These are phyloP conservation scores for Backusella australiensis DNA, from an alignment of 192 early-diverging fungal species.

Conservation along the genomic window DNA sequence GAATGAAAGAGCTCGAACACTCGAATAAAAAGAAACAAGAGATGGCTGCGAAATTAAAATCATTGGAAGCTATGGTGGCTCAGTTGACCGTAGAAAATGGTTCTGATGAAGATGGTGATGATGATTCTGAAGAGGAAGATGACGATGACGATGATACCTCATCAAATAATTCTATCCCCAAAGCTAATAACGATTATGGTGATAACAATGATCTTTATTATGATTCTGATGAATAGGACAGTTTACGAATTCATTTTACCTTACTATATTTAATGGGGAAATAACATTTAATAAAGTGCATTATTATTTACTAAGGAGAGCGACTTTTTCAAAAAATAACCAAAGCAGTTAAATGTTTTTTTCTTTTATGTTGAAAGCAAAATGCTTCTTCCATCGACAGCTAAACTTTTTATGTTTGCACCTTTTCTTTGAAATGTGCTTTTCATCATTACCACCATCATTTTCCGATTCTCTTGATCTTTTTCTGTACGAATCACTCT, in stretches of 20 bases:
- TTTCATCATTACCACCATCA: background rate
- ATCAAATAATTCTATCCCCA: background rate
- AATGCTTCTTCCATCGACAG: background rate
- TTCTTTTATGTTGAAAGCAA: background rate
- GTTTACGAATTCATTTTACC: background rate
- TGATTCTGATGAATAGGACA: background rate
- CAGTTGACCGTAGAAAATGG: background rate
- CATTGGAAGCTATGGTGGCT: background rate
- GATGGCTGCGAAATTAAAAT: background rate
- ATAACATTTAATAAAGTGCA: background rate
- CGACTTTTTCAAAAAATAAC: background rate
- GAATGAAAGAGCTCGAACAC: background rate
- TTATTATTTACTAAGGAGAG: background rate
- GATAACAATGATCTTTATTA: background rate
- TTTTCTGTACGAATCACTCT: background rate
- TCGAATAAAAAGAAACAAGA: background rate
- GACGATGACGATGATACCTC: background rate
- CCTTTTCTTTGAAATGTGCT: background rate
- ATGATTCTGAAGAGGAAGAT: background rate
- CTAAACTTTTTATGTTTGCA: background rate
- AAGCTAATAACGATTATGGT: background rate
- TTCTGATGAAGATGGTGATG: background rate
- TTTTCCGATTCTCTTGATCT: background rate
- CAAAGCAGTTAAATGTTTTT: background rate
- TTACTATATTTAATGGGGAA: background rate